phyloP scores from a whole-genome alignment of 495 filamentous ascomycete genomes.

The Penicillium dipodomyicola region DNA sequence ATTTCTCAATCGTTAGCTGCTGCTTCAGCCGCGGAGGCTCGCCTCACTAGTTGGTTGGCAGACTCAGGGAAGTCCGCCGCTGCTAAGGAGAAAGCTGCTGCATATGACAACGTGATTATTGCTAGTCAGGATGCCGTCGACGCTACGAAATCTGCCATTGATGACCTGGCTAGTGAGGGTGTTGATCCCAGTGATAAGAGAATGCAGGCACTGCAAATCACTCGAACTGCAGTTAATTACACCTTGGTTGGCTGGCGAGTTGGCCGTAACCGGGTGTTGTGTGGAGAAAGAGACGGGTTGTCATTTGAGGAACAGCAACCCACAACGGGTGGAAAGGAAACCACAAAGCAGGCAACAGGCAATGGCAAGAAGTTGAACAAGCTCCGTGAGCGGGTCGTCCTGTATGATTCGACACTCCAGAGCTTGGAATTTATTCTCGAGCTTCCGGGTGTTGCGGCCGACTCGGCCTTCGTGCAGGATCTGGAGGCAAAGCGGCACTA shows the following conservation, averaged over 20 bases:
- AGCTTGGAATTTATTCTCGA: constrained; percentile 88
- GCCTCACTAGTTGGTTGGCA: constrained; percentile 47
- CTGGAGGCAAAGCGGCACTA: constrained; percentile 75
- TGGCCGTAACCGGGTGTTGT: constrained; percentile 85
- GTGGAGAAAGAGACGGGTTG: constrained; percentile 74
- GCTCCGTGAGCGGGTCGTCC: constrained; percentile 80
- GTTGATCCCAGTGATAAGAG: constrained; percentile 79
- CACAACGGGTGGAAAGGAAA: constrained; percentile 44
- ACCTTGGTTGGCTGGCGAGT: constrained; percentile 91
- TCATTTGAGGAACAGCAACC: constrained; percentile 55
- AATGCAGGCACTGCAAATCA: constrained; percentile 92
- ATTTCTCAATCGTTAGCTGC: constrained; percentile 73
- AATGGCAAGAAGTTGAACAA: constrained; percentile 68
- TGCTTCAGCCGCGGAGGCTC: constrained; percentile 52
- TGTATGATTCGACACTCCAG: constrained; percentile 90
- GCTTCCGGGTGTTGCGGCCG: constrained; percentile 86
- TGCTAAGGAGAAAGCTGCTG: constrained; percentile 62
- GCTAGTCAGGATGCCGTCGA: constrained; percentile 94
- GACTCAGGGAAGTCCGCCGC: constrained; percentile 39
- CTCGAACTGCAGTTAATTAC: constrained; percentile 88
- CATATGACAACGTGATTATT: constrained; percentile 87
- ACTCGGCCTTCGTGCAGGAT: constrained; percentile 70
- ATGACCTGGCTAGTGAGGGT: constrained; percentile 79
- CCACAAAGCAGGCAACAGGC: constrained; percentile 56
- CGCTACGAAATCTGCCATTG: constrained; percentile 86